Evolutionary conservation across 768 basidiomycete genomes (phyloP), one percentile per base, ranked within the genome.

Genomic region (Boletus huronensis): DNA sequence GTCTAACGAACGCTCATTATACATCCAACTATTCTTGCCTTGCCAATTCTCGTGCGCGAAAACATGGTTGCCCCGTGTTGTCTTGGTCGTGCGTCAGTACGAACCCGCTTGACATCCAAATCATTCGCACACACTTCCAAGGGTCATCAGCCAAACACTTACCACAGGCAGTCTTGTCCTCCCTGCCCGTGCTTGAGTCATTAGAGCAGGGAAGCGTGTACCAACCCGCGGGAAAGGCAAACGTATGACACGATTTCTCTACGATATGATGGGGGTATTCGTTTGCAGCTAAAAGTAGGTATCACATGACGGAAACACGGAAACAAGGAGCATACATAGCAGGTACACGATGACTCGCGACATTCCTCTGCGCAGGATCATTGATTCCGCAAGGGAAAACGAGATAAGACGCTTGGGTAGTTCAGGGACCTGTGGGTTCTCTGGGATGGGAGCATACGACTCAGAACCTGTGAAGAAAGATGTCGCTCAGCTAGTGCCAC

Each of bases 11-110:
- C 96, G 89, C 66, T 84, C 84, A 72, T 97, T 97, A 64, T 76
- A 54, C 21, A 85, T 67, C 77, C 78, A 93, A 3, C 60, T 50
- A 61, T 84, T 85, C 64, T 73, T 77, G 34, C 91, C 91, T 50
- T 85, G 82, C 85, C 88, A 92, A 70, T 95, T 91, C 81, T 98
- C 96, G 61, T 98, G 96, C 0, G 94, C 90, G 61, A 94, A 93
- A 55, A 93, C 88, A 59, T 93, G 93, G 76, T 93, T 93, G 51
- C 90, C 92, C 79, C 82, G 87, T 0, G 93, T 97, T 1, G 86
- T 90, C 19, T 87, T 85, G 32, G 84, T 88, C 66, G 88, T 88
- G 52, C 76, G 75, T 72, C 74, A 84, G 58, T 76, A 75, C 10
- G 71, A 65, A 52, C 64, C 48, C 48, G 48, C 54, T 64, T 38